phyloP scores from a whole-genome alignment of 1,284 basidiomycete genomes.

The Lentinula novae-zelandiae region DNA sequence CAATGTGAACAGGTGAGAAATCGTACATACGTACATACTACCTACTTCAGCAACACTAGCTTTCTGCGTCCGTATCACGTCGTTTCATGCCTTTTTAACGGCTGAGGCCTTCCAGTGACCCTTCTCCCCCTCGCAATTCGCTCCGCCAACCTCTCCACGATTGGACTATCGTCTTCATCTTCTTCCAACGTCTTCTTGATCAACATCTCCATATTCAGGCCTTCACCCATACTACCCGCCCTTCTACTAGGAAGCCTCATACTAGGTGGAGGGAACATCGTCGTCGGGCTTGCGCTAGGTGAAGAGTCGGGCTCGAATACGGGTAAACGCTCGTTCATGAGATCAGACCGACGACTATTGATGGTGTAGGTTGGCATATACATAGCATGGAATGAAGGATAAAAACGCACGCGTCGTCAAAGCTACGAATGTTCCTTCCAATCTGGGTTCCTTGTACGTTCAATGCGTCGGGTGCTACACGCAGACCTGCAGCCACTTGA shows the following conservation, averaged over 20 bases:
- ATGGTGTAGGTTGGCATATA: constrained; percentile 5
- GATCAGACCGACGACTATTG: constrained; percentile 81
- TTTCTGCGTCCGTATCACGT: constrained; percentile 19
- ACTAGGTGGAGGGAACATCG: constrained; percentile 56
- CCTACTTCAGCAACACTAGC: neutral
- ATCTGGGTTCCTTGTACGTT: constrained; percentile 59
- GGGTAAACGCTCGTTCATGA: constrained; percentile 92
- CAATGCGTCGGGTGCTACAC: constrained; percentile 46
- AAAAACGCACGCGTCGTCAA: constrained; percentile 83
- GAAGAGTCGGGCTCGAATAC: constrained; percentile 37
- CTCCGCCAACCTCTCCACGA: constrained; percentile 58
- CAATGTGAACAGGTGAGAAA: neutral
- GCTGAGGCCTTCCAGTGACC: constrained; percentile 40
- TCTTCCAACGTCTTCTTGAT: constrained; percentile 73
- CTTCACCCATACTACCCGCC: constrained; percentile 47
- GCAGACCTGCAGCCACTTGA: constrained; percentile 39
- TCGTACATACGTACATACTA: neutral
- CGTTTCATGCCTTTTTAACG: constrained; percentile 65
- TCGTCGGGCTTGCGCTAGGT: constrained; percentile 30
- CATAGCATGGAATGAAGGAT: constrained; percentile 1
- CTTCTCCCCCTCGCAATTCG: constrained; percentile 51
- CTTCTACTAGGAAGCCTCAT: constrained; percentile 53
- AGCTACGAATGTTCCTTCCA: constrained; percentile 81
- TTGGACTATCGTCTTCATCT: constrained; percentile 46
- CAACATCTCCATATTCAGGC: constrained; percentile 78